Evolutionary conservation across 78 protist species (phyloP), one percentile per base, ranked within the genome.

Genomic region (Dictyostelium firmibasis): DNA sequence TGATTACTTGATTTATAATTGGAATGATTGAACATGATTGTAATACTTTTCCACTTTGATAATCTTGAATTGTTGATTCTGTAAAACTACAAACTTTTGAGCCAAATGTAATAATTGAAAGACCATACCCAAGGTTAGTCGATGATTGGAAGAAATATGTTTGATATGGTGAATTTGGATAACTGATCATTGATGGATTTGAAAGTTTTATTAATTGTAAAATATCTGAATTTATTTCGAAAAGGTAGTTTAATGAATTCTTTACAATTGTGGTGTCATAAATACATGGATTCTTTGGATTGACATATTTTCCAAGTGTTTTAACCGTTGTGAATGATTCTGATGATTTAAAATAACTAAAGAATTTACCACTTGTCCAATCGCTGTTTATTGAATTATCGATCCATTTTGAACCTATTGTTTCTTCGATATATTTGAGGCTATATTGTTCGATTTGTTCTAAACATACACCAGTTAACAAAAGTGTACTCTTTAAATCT

Each of bases 1-100:
- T 35, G 16, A 18, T 29, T 14, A 36, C 44, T 16, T 74, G 53
- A 35, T 74, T 20, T 14, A 74, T 20, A 35, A 74, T 35, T 35
- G 81, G 81, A 74, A 33, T 38, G 9, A 74, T 20, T 74, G 81
- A 38, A 74, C 81, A 74, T 33, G 81, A 74, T 74, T 9, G 31
- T 74, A 74, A 74, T 18, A 74, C 35, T 33, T 74, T 27, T 18
- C 53, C 81, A 74, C 35, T 74, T 33, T 74, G 31, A 14, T 29
- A 74, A 14, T 74, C 44, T 35, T 74, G 53, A 74, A 18, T 29
- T 4, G 53, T 18, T 74, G 81, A 74, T 33, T 74, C 81, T 10
- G 10, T 35, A 18, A 74, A 74, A 36, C 81, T 36, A 35, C 81
- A 74, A 18, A 74, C 35, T 74, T 0, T 0, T 3, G 31, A 29